phyloP scores from a whole-genome alignment of 768 basidiomycete genomes.

The Auriscalpium orientale region DNA sequence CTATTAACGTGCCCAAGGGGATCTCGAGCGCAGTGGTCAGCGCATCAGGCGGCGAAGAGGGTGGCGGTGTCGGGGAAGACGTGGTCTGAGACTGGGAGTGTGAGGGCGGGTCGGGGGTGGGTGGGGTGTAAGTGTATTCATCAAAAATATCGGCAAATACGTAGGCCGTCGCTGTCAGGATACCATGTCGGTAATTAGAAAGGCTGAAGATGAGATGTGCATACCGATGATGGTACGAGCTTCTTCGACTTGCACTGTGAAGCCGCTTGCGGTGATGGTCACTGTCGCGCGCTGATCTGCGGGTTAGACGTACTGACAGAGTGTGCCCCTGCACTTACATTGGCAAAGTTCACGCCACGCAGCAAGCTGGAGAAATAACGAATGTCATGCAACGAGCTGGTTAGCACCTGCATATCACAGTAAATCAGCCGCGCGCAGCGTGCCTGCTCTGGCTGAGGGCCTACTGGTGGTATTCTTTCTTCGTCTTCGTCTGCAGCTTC shows the following conservation, averaged over 20 bases:
- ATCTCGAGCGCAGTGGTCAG: slow-evolving; percentile 61
- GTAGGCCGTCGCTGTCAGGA: slow-evolving; percentile 68
- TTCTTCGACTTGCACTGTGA: slow-evolving; percentile 81
- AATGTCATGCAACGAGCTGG: slow-evolving; percentile 72
- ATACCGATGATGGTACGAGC: slow-evolving; percentile 72
- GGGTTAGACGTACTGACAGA: background rate
- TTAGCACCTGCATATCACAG: slow-evolving; percentile 39
- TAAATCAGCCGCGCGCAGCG: background rate
- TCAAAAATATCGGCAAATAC: slow-evolving; percentile 75
- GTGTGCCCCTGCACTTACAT: slow-evolving; percentile 41
- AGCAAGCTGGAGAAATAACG: slow-evolving; percentile 73
- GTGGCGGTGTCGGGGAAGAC: slow-evolving; percentile 13
- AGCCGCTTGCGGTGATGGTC: slow-evolving; percentile 57
- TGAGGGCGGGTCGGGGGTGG: slow-evolving; percentile 20
- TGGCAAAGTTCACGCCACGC: slow-evolving; percentile 73
- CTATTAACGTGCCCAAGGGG: slow-evolving; percentile 74
- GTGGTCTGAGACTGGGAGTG: slow-evolving; percentile 11
- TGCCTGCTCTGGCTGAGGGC: background rate
- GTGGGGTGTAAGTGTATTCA: slow-evolving; percentile 60
- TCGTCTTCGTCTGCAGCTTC: background rate
- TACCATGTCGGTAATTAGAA: background rate
- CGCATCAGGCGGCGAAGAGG: slow-evolving; percentile 19
- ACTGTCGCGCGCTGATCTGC: slow-evolving; percentile 60
- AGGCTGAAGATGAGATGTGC: slow-evolving; percentile 12
- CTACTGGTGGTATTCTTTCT: background rate